Evolutionary conservation across 257 asterid species (phyloP).

Genomic region (Jasminum sambac): DNA sequence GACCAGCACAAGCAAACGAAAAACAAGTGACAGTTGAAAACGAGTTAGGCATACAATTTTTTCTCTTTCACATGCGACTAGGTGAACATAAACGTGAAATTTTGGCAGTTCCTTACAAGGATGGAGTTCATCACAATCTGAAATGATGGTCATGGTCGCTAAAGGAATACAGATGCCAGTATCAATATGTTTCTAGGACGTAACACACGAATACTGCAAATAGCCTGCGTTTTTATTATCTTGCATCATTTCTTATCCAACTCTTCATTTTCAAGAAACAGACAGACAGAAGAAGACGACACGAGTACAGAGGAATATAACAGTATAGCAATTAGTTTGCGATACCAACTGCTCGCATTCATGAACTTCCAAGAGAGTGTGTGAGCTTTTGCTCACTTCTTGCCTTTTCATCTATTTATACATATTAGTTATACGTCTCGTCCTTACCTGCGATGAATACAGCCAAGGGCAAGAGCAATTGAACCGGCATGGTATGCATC

Average conservation of each 20-base stretch:
- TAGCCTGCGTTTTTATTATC: not conserved
- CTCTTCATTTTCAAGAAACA: not conserved
- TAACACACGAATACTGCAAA: not conserved
- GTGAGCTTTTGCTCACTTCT: conserved; percentile 18
- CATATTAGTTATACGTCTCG: conserved; percentile 23
- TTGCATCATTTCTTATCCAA: not conserved
- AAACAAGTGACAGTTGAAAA: conserved; percentile 13
- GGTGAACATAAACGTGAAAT: not conserved
- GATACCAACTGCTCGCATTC: conserved; percentile 17
- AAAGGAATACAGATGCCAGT: not conserved
- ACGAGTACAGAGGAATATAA: not conserved
- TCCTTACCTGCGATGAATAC: conserved; percentile 92
- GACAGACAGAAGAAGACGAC: not conserved
- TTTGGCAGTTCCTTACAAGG: not conserved
- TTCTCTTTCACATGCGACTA: not conserved
- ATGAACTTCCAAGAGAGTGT: not conserved
- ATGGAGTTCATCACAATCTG: not conserved
- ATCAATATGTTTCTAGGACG: not conserved
- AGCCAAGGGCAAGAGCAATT: conserved; percentile 89
- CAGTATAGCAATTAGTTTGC: not conserved
- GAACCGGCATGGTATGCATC: conserved; percentile 85
- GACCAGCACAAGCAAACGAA: conserved; percentile 8
- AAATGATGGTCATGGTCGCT: not conserved
- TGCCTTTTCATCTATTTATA: conserved; percentile 7
- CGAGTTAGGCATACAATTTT: not conserved